Evolutionary conservation across 1,284 basidiomycete species (phyloP), one percentile per base, ranked within the genome.

Genomic region (Ustilago loliicola): DNA sequence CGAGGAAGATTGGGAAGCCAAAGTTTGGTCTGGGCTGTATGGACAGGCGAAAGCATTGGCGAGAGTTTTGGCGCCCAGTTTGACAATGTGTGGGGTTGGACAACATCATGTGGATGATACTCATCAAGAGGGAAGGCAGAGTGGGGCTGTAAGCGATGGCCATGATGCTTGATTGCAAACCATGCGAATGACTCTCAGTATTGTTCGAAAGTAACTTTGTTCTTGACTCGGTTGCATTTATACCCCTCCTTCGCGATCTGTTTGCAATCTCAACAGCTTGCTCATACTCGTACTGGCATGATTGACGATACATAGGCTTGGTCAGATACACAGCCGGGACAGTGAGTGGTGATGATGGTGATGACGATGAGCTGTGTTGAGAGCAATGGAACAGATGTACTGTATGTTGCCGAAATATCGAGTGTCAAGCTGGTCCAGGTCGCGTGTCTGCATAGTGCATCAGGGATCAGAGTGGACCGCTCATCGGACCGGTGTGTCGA

Each of bases 41-140:
- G 75, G 65, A 1, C 69, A 72, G 45, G 75, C 75, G 4, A 72
- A 77, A 25, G 75, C 75, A 23, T 48, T 77, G 30, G 70, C 70
- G 3, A 72, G 70, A 8, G 56, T 70, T 6, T 38, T 77, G 34
- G 75, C 69, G 10, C 75, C 75, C 2, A 77, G 66, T 27, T 38
- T 77, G 53, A 60, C 62, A 17, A 60, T 64, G 34, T 69, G 70
- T 30, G 63, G 70, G 0, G 66, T 77, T 8, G 70, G 60, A 8
- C 66, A 72, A n/a, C 59, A 69, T 48, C 50, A 57, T 40, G 10
- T 30, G 5, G 56, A 60, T 42, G 61, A 77, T 13, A 23, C 63
- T 32, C 5, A n/a, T 27, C 38, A 8, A 8, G 65, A 64, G n/a
- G 64, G 57, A 5, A 56, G 65, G 21, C 58, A 54, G 51, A 68